phyloP scores from a whole-genome alignment of 1,139 yeast genomes.

The Hansenula sp. region DNA sequence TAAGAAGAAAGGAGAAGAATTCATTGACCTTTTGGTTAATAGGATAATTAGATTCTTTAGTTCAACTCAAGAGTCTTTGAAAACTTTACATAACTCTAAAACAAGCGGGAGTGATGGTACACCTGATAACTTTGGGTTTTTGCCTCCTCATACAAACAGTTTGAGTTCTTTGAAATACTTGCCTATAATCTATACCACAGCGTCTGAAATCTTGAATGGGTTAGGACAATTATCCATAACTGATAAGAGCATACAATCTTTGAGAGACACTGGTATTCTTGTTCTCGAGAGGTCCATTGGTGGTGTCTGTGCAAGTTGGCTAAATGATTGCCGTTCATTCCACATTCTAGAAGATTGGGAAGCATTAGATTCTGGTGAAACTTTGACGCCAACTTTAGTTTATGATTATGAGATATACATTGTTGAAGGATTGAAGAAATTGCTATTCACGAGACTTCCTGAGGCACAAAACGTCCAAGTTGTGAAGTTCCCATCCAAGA shows the following conservation, averaged over 20 bases:
- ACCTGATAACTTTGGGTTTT: constrained; percentile 42
- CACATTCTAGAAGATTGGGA: constrained; percentile 42
- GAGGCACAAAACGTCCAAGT: constrained; percentile 32
- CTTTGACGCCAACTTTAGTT: constrained; percentile 43
- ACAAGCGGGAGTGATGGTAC: constrained; percentile 17
- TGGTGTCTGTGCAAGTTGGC: constrained; percentile 47
- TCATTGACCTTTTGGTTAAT: constrained; percentile 29
- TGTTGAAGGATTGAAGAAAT: constrained; percentile 30
- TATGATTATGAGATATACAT: constrained; percentile 37
- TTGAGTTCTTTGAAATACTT: constrained; percentile 49
- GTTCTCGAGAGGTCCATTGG: constrained; percentile 40
- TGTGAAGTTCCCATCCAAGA: constrained; percentile 39
- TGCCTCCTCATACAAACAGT: constrained; percentile 61
- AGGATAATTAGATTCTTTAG: constrained; percentile 33
- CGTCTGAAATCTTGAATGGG: constrained; percentile 37
- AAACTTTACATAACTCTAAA: constrained; percentile 11
- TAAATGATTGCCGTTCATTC: constrained; percentile 42
- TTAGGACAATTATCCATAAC: constrained; percentile 40
- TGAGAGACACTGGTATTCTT: constrained; percentile 32
- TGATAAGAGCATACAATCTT: constrained; percentile 31
- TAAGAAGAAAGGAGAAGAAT: constrained; percentile 32
- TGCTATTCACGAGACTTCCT: constrained; percentile 32
- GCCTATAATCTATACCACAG: constrained; percentile 35
- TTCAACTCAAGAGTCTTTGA: constrained; percentile 29
- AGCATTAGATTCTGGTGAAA: constrained; percentile 36